Percentiles rank a stretch among this genome's conserved stretches.
Conservation (phyloP, 352 stramenopile species). For the Pelagophyceae sp. region DNA sequence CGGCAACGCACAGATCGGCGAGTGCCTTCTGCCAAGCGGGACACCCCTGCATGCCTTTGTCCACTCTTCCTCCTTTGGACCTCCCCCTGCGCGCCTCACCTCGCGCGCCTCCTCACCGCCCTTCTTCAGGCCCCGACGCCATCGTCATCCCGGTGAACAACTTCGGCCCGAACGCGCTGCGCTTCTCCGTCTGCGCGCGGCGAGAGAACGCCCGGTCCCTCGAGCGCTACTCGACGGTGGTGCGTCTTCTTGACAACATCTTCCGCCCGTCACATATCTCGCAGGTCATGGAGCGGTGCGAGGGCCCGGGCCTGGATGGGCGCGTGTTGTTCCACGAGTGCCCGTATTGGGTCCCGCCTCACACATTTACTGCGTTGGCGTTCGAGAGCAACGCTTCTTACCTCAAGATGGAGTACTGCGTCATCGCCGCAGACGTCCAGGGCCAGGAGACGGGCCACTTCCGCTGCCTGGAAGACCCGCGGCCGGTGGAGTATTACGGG, state of each 20-base stretch:
- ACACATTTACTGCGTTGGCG: conserved; percentile 5
- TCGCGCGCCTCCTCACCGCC: no score
- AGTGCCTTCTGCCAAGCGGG: background rate
- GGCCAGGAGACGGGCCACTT: background rate
- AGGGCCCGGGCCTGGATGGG: background rate
- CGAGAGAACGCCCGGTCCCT: background rate
- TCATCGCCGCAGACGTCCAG: background rate
- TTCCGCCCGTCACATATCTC: no score
- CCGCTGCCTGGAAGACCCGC: background rate
- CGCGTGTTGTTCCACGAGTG: background rate
- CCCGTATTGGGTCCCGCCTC: conserved; percentile 16
- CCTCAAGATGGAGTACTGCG: conserved; percentile 14
- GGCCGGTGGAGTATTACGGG: conserved; percentile 2
- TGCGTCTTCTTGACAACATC: no score
- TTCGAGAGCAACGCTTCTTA: background rate
- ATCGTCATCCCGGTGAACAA: conserved; percentile 11
- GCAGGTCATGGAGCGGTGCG: conserved; percentile 10
- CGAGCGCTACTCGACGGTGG: background rate
- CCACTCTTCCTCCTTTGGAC: no score
- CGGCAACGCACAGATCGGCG: background rate
- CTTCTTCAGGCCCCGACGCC: background rate
- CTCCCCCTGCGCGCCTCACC: no score
- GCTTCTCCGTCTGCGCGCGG: background rate
- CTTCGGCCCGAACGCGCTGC: background rate
- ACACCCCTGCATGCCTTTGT: no score